Evolutionary conservation across 352 stramenopile genomes (phyloP).

Genomic region (Phytophthora agathidicida): DNA sequence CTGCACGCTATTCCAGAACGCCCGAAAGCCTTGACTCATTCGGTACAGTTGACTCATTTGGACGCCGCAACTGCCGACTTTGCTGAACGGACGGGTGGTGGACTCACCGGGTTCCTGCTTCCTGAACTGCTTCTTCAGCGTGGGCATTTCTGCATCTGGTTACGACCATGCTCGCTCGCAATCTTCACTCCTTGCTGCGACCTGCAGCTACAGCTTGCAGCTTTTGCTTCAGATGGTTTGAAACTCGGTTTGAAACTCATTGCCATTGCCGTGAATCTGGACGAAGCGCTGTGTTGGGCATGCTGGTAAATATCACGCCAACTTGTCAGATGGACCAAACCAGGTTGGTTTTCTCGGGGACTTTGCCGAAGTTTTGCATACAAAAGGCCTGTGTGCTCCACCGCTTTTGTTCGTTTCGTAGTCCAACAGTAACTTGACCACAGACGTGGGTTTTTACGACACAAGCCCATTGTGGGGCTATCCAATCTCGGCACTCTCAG

Average conservation of each 20-base stretch:
- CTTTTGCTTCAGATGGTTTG: no score
- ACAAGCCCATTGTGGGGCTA: slow-evolving; percentile 9
- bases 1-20: no score
- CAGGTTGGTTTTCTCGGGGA: not conserved
- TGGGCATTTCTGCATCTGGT: no score
- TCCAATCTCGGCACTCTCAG: slow-evolving; percentile 3
- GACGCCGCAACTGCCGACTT: no score
- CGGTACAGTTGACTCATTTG: slow-evolving; percentile 5
- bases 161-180: no score
- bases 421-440: slow-evolving; percentile 18
- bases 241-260: slow-evolving; percentile 11
- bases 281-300: no score
- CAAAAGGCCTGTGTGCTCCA: slow-evolving; percentile 6
- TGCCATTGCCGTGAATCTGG: not conserved
- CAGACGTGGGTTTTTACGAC: slow-evolving; percentile 11
- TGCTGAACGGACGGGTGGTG: no score
- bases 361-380: not conserved
- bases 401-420: slow-evolving; percentile 6
- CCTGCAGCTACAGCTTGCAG: no score
- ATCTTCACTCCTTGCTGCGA: no score
- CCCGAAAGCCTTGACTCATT: slow-evolving; percentile 8
- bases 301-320: not conserved
- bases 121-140: no score
- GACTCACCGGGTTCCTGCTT: no score
- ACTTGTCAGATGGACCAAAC: no score